Base-by-base conservation (phyloP, 169 alveolate genomes). In the Plasmodium relictum region DNA sequence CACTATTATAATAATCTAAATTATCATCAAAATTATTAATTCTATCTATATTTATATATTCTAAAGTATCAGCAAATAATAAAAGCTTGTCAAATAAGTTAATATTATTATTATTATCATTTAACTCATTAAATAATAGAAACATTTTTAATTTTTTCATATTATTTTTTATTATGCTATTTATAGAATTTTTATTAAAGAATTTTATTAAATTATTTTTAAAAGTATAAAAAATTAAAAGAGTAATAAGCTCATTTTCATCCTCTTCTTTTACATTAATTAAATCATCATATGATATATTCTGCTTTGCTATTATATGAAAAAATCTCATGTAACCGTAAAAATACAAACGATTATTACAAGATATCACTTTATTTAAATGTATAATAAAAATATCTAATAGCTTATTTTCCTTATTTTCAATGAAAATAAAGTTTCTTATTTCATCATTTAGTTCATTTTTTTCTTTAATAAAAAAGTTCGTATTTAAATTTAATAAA, bases 241-340 rank as follows among this genome's bases (percentile, higher is more conserved):
- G 74, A 42, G 61, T 42, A 7, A 63, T 22, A 3, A 76, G n/a
- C 14, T 50, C 65, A 12, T 16, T 44, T 5, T 45, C 16, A 54
- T 54, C n/a, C 7, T 62, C 54, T 41, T 45, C 63, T 12, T 37
- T 20, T 31, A 63, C 22, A 0, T 41, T n/a, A 9, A 42, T 62
- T 22, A 39, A n/a, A 41, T 54, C 14, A 6, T 50, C 56, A 24
- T 62, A 31, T 2, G 12, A 6, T 44, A 45, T 24, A 39, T 20
- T 20, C 12, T 41, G 10, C 16, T 0, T 48, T 10, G 9, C 48
- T 22, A 37, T 18, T 22, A 76, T 26, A 48, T 63, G 63, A 63
- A 76, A 76, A 24, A 76, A 48, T 18, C 89, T 61, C 68, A 62
- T 1, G 24, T 63, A 76, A n/a, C 89, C 89, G 18, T 54, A 63